Conservation (phyloP, 805 yeast genomes). For the Zygoascus tannicola region DNA sequence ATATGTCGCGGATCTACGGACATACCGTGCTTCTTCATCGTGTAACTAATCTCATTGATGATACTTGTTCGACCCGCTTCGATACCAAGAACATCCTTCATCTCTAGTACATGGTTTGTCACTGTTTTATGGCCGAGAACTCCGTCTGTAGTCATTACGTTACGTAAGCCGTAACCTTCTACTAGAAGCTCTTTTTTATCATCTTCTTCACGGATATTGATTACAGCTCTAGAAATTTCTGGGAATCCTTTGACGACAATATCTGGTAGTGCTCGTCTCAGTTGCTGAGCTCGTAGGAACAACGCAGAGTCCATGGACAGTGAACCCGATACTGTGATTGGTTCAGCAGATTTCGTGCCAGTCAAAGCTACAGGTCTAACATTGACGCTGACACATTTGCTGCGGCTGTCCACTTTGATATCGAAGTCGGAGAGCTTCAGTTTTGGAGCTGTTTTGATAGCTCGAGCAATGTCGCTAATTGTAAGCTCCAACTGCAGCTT, state of each 20-base stretch:
- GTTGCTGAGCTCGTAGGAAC: slow-evolving; percentile 81
- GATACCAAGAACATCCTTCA: slow-evolving; percentile 82
- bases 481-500: slow-evolving; percentile 82
- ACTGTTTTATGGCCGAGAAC: slow-evolving; percentile 77
- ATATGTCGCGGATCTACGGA: slow-evolving; percentile 99
- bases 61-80: slow-evolving; percentile 96
- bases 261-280: slow-evolving; percentile 75
- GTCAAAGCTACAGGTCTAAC: slow-evolving; percentile 42
- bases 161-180: slow-evolving; percentile 94
- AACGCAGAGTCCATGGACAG: slow-evolving; percentile 38
- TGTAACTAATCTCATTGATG: slow-evolving; percentile 88
- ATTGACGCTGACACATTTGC: slow-evolving; percentile 37
- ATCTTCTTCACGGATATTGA: slow-evolving; percentile 79
- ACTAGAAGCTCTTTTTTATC: slow-evolving; percentile 80
- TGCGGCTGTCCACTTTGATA: slow-evolving; percentile 56
- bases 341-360: slow-evolving; percentile 30
- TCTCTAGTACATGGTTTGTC: slow-evolving; percentile 90
- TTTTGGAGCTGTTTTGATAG: slow-evolving; percentile 78
- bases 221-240: slow-evolving; percentile 90
- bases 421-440: slow-evolving; percentile 70
- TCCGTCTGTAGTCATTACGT: slow-evolving; percentile 97
- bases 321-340: slow-evolving; percentile 28
- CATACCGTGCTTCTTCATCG: slow-evolving; percentile 99
- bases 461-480: slow-evolving; percentile 75
- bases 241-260: slow-evolving; percentile 91